Base-by-base conservation (phyloP, 805 yeast genomes). In the Sporopachydermia lactativora region DNA sequence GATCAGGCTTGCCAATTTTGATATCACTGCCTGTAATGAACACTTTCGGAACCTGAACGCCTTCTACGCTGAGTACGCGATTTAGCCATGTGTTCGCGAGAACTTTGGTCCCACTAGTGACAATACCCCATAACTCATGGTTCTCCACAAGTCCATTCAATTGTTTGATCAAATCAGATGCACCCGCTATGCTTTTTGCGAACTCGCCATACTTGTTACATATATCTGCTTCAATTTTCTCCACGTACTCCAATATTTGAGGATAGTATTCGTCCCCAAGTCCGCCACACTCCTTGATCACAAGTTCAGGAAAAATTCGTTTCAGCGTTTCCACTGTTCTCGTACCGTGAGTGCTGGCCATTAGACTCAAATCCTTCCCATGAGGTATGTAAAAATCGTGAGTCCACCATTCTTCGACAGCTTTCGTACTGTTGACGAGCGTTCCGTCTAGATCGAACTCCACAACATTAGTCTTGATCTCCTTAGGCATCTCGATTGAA, bases 391-490 rank as follows among this genome's bases (percentile, higher is more conserved):
- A 24, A n/a, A 24, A 24, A 24, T 24, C 31, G 31, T 24, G 31
- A n/a, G 71, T 72, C 94, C 94, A 84, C 64, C 82, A 75, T 52
- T 75, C 80, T 53, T 81, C 84, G 46, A 83, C 82, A 44, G 92
- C 84, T 42, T 75, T 76, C 44, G 88, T 83, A 35, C 94, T 81
- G 58, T 80, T 75, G 55, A 84, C 84, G 54, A 84, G 65, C 18
- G 95, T 84, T 41, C 95, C 95, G 57, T 84, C 95, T 41, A 86
- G 75, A 62, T 84, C 95, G 60, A 84, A 84, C 47, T 81, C 71
- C 47, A 70, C 63, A 34, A 73, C 73, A 49, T 66, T 58, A 39
- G 66, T 60, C 39, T 55, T 47, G 43, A 57, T 39, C 13, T 8
- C n/a, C n/a, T 24, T 24, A 8, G 31, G 31, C 31, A 24, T 24